Base-by-base conservation (phyloP, 768 basidiomycete genomes). In the Coprinopsis sp. region DNA sequence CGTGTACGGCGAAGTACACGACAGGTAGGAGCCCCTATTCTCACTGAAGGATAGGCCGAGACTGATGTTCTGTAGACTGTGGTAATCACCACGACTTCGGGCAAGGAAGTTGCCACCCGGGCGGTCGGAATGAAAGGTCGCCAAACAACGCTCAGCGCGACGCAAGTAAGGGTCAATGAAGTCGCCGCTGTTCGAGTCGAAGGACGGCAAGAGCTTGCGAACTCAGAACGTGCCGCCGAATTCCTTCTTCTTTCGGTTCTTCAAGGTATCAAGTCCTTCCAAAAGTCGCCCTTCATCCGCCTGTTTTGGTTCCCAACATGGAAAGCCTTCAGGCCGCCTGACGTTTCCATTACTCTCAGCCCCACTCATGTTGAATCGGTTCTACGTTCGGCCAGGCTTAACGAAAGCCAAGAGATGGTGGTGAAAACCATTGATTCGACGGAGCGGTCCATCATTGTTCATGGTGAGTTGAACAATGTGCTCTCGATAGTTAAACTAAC, bases 201-300 rank as follows among this genome's bases (percentile, higher is more conserved):
- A 11, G 77, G 77, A 1, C 61, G 66, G 11, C 70, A 70, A 45
- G 65, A 70, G 27, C 53, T 56, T 6, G 70, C 72, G 0, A 61
- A 60, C 37, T 51, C 72, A 0, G 74, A 77, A 51, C 60, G 59
- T 33, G 67, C 69, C 3, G 60, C 65, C 3, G 66, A 71, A 12
- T 57, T 63, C 31, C 62, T 74, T 19, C 49, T 76, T 31, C 61
- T 72, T 4, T 53, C 46, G 12, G 41, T 69, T 11, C 60, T 74
- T 3, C 66, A 60, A 46, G 67, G 68, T 2, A 36, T 56, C 5
- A 56, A 53, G 13, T 49, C 50, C n/a, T 56, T 74, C 4, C 51
- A 51, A 4, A 44, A 57, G 6, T 64, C 66, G 1, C 42, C 43
- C 0, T 71, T 75, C 50, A 67, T 73, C 34, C 60, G 60, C 3